Evolutionary conservation across 768 basidiomycete genomes (phyloP), one percentile per base, ranked within the genome.

Genomic region (Mycena sanguinolenta): DNA sequence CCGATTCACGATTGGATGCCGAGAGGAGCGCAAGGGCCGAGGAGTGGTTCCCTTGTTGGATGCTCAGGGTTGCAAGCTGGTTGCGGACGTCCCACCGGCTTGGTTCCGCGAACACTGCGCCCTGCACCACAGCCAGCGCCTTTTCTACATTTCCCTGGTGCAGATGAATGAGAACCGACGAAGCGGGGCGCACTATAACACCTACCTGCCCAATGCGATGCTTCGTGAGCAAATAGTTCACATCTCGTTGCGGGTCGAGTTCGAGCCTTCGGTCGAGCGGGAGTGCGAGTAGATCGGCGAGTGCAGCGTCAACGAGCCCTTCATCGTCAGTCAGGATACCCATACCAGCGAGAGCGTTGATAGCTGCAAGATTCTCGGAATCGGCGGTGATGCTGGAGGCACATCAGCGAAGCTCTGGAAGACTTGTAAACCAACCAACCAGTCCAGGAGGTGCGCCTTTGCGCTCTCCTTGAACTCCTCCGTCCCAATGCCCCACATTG

Each of bases 331-430:
- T 92, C 62, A 96, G 80, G 64, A 96, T 90, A 14, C 95, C 96
- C 89, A 98, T 95, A n/a, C 93, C 93, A 0, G 94, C 93, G 1
- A 98, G 87, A 0, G 91, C 87, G 54, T 92, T 94, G 78, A 97
- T 93, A 1, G 95, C 95, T 63, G 87, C 84, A 58, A 96, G 77
- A 75, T 96, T 95, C 70, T 92, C 92, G 0, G 92, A 87, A 77
- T 97, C 94, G 28, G 85, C 79, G 0, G 91, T 85, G 72, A 98
- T 92, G 75, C 96, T 97, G 73, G 23, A 62, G 30, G 55, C 12
- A 38, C 49, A 57, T 61, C 32, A 54, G 60, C 50, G 58, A 63
- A 60, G 19, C 52, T 34, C 58, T 54, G 52, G 32, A 39, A 58
- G 42, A 49, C 36, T 21, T 65, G 28, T 44, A 14, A 30, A 58